Evolutionary conservation across 2,329 filamentous ascomycete species (phyloP).

Genomic region (Aspergillus oerlinghausenensis): DNA sequence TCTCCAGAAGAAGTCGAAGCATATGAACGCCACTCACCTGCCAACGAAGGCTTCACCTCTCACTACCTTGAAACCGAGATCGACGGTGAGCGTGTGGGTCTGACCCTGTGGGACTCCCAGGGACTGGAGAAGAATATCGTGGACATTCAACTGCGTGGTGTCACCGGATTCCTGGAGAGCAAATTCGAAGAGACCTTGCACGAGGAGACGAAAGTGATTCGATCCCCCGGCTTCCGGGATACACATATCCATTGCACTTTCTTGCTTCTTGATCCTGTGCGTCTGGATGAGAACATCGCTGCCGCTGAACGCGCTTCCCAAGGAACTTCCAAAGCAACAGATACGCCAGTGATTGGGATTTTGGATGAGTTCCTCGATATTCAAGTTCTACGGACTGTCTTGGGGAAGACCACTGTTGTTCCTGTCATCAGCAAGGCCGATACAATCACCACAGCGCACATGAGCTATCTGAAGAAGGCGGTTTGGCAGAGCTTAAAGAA

Average conservation of each 20-base stretch:
- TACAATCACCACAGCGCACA: slow-evolving; percentile 91
- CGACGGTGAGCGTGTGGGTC: slow-evolving; percentile 80
- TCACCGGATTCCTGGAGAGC: slow-evolving; percentile 88
- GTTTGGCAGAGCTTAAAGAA: slow-evolving; percentile 86
- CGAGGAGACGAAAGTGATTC: slow-evolving; percentile 95
- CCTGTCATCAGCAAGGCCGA: slow-evolving; percentile 96
- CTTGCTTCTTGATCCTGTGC: slow-evolving; percentile 79
- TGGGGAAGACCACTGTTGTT: slow-evolving; percentile 92
- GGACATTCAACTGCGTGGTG: slow-evolving; percentile 87
- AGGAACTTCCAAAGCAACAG: slow-evolving; percentile 46
- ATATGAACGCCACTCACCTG: slow-evolving; percentile 51
- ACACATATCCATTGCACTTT: slow-evolving; percentile 97
- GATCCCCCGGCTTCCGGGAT: slow-evolving; percentile 87
- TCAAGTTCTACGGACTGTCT: slow-evolving; percentile 79
- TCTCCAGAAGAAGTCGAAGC: slow-evolving; percentile 55
- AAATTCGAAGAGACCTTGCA: slow-evolving; percentile 98
- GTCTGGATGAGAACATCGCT: slow-evolving; percentile 77
- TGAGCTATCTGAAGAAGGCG: slow-evolving; percentile 83
- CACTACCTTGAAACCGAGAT: slow-evolving; percentile 94
- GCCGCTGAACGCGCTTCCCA: slow-evolving; percentile 56
- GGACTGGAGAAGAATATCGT: slow-evolving; percentile 93
- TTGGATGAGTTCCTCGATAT: slow-evolving; percentile 87
- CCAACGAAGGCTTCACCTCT: slow-evolving; percentile 67
- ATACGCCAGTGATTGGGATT: slow-evolving; percentile 53
- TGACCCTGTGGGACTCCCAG: slow-evolving; percentile 95